Conservation (phyloP, 371 early-diverging fungal genomes). For the Batkoa obscura region DNA sequence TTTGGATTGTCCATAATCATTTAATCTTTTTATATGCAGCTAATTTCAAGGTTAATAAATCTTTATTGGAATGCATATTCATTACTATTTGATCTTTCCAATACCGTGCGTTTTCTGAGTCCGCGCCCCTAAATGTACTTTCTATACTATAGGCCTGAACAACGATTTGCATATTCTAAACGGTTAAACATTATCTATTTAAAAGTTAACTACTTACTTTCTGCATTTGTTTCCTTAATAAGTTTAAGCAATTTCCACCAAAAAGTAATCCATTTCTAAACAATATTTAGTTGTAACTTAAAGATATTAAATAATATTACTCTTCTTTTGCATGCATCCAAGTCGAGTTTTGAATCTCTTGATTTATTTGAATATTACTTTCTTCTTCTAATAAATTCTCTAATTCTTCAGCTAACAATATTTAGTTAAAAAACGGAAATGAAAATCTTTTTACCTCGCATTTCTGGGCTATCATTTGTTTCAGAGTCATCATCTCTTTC, state of each 20-base stretch:
- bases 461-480: background rate
- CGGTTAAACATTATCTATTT: background rate
- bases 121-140: background rate
- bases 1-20: background rate
- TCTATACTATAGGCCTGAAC: conserved; percentile 6
- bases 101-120: background rate
- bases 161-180: conserved; percentile 7
- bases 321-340: too few species aligned
- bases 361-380: background rate
- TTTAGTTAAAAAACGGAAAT: background rate
- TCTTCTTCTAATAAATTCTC: background rate
- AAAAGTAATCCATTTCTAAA: background rate
- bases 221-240: background rate
- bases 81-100: conserved; percentile 3
- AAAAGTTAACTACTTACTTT: background rate
- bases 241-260: background rate
- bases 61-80: background rate
- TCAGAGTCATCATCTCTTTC: background rate
- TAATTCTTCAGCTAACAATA: background rate
- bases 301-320: too few species aligned
- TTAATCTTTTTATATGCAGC: background rate
- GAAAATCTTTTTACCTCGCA: background rate
- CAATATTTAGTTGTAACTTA: background rate
- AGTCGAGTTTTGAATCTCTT: background rate
- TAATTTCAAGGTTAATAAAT: background rate